Base-by-base conservation (phyloP, 148 eudicot species). In the Amaranthus hypochondriacus region DNA sequence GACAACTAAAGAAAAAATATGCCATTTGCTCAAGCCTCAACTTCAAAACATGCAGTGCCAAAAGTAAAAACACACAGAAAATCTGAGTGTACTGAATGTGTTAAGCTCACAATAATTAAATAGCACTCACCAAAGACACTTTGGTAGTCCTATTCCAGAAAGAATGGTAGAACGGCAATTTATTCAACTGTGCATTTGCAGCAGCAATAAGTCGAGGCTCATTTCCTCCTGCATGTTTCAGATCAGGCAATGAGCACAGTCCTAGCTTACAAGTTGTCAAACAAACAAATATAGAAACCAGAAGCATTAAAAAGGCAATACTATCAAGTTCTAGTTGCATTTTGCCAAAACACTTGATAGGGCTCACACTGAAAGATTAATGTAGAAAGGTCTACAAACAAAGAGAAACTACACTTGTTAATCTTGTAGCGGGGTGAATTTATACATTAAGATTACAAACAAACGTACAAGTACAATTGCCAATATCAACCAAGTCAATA, bases 141-240 rank as follows among this genome's bases (percentile, higher is more conserved):
- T 88, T 88, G 70, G 98, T 94, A 4, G 98, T 94, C 75, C 97
- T 89, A 79, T 94, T 94, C 97, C 97, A 94, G 66, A 94, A 94
- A 47, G 98, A 94, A 77, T 94, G 98, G 69, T 94, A 94, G 81
- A 94, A 94, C 8, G 98, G 98, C 85, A 94, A 76, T 21, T 84
- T 88, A 66, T 92, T 94, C 59, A 94, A 82, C 72, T 94, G 98
- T 53, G 76, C 72, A 73, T 78, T 81, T 73, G 98, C 98, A 81
- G 98, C 98, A 49, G 80, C 92, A 77, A 94, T 81, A 76, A 94
- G 97, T 73, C 93, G 95, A 53, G 96, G 87, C 83, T 94, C 97
- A 78, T 77, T 90, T 59, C 98, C 98, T 76, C 98, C 98, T 94
- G 85, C 75, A 85, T 53, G 48, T 72, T 78, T 62, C 73, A 77